Conservation (phyloP, 257 asterid species). For the Nicotiana benthamiana region DNA sequence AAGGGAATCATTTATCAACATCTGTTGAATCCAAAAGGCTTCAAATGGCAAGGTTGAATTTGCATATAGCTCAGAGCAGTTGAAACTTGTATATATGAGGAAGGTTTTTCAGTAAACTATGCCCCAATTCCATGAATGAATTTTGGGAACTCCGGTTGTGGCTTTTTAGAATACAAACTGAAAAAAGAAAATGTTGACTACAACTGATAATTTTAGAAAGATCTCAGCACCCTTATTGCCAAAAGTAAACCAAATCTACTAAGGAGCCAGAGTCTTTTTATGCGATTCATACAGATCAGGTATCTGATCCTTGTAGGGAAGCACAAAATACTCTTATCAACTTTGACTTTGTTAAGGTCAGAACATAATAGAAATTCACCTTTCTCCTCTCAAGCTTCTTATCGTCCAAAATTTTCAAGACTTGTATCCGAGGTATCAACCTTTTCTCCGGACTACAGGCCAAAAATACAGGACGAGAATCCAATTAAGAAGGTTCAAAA, state of each 20-base stretch:
- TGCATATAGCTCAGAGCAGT: background rate
- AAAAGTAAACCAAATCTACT: too few species aligned
- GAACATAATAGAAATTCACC: background rate
- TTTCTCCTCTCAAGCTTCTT: slow-evolving; percentile 1
- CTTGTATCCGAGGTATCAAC: slow-evolving; percentile 7
- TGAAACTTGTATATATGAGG: background rate
- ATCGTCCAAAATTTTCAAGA: slow-evolving; percentile 7
- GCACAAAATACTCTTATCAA: background rate
- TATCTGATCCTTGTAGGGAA: slow-evolving; percentile 10
- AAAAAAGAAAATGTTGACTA: background rate
- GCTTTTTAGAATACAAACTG: background rate
- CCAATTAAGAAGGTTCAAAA: background rate
- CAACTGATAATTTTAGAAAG: background rate
- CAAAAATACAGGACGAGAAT: background rate
- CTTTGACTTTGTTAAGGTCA: background rate
- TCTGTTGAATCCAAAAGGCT: background rate
- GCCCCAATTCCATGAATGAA: background rate
- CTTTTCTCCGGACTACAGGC: slow-evolving; percentile 10
- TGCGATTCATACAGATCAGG: background rate
- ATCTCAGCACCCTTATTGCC: background rate
- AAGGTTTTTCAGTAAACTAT: background rate
- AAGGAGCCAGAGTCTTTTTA: background rate
- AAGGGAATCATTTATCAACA: background rate
- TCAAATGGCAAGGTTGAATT: background rate
- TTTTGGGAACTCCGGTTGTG: background rate